Evolutionary conservation across 768 basidiomycete genomes (phyloP).

Genomic region (Infundibulicybe gibba): DNA sequence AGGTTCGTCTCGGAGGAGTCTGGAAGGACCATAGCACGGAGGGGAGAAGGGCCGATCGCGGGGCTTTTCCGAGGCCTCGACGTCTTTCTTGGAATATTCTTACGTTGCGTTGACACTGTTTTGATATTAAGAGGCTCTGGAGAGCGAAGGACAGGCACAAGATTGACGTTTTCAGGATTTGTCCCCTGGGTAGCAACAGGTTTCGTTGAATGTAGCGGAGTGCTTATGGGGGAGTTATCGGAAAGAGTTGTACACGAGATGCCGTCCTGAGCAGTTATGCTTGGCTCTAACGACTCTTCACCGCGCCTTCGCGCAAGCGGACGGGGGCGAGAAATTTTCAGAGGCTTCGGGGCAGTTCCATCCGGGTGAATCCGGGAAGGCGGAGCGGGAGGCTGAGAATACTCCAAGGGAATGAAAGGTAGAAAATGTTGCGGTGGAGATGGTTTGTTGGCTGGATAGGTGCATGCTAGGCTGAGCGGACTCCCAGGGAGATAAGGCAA

Average conservation of each 20-base stretch:
- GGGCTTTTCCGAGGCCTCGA: slow-evolving; percentile 32
- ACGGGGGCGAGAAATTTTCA: too few species aligned
- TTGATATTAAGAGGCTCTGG: not conserved
- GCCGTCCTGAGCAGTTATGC: too few species aligned
- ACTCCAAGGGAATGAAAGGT: not conserved
- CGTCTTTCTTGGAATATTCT: slow-evolving; percentile 8
- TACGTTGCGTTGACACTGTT: not conserved
- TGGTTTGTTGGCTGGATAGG: not conserved
- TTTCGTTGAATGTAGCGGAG: not conserved
- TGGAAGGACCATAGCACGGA: slow-evolving; percentile 40
- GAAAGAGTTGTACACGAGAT: not conserved
- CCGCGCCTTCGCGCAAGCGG: too few species aligned
- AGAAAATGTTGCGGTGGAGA: not conserved
- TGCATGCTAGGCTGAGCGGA: not conserved
- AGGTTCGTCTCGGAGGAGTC: slow-evolving; percentile 19
- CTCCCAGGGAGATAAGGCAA: not conserved
- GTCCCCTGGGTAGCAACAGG: not conserved
- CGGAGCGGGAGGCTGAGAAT: not conserved
- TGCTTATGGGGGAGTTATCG: not conserved
- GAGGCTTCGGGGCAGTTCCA: too few species aligned
- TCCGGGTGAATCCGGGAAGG: not conserved
- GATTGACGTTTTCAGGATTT: not conserved
- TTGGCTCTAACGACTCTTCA: too few species aligned
- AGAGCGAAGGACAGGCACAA: not conserved
- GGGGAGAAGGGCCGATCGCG: slow-evolving; percentile 40